phyloP scores from a whole-genome alignment of 495 filamentous ascomycete genomes.

The Penicillium pancosmium region DNA sequence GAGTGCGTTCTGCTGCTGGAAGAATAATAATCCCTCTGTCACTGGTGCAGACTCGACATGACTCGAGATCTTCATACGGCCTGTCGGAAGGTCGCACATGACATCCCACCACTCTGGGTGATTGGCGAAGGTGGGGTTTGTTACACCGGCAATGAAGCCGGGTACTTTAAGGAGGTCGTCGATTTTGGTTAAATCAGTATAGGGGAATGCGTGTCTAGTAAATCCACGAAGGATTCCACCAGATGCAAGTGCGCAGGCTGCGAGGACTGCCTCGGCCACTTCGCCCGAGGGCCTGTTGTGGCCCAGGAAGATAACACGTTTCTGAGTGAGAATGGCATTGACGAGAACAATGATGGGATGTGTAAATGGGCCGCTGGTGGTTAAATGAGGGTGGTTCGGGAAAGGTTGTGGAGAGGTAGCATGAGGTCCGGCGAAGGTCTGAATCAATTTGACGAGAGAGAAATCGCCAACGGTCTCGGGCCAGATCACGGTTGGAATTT shows the following conservation, averaged over 20 bases:
- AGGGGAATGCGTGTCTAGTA: conserved; percentile 97
- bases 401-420: conserved; percentile 82
- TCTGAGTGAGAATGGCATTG: conserved; percentile 83
- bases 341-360: conserved; percentile 59
- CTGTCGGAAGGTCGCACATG: conserved; percentile 88
- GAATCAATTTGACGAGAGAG: conserved; percentile 93
- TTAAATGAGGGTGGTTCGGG: conserved; percentile 85
- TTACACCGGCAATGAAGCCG: conserved; percentile 97
- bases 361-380: conserved; percentile 76
- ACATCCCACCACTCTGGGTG: conserved; percentile 99
- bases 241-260: conserved; percentile 88
- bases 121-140: conserved; percentile 92
- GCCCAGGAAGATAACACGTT: conserved; percentile 92
- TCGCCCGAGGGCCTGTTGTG: conserved; percentile 92
- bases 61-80: conserved; percentile 89
- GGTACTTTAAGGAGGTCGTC: conserved; percentile 95
- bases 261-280: conserved; percentile 93
- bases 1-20: conserved; percentile 75
- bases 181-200: conserved; percentile 97
- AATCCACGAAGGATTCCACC: conserved; percentile 95
- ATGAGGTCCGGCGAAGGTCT: conserved; percentile 85
- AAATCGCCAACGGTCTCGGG: conserved; percentile 98
- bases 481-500: conserved; percentile 88
- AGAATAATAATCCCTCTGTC: conserved; percentile 81
- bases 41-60: conserved; percentile 74